Evolutionary conservation across 202 grass and related monocot genomes (phyloP).

Genomic region (Eragrostis tef): DNA sequence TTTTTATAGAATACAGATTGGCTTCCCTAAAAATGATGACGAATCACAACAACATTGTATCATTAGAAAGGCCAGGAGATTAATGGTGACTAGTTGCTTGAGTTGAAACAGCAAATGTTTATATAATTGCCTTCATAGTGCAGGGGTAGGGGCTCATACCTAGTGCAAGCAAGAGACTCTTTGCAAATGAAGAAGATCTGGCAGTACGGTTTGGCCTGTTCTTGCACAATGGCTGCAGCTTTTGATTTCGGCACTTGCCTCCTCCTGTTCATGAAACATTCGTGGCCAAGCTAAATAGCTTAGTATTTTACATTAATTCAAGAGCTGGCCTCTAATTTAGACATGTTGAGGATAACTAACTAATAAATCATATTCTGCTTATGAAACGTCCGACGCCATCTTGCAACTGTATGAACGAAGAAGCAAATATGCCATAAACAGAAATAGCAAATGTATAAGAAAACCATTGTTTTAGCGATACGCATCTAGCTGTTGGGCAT

Average conservation of each 20-base stretch:
- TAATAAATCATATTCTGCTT: constrained; percentile 18
- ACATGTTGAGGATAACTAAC: not conserved
- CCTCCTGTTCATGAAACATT: constrained; percentile 49
- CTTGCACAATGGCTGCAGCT: constrained; percentile 61
- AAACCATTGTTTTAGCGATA: not conserved
- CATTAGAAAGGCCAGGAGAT: not conserved
- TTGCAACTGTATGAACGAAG: not conserved
- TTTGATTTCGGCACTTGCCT: constrained; percentile 66
- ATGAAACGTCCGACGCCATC: not conserved
- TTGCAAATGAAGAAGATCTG: constrained; percentile 72
- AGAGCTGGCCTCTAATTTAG: constrained; percentile 16
- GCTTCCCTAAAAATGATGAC: constrained; percentile 49
- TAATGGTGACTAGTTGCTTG: not conserved
- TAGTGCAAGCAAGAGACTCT: constrained; percentile 64
- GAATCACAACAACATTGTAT: not conserved
- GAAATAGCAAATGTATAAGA: not conserved
- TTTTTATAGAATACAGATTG: constrained; percentile 6
- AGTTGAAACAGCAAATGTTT: constrained; percentile 18
- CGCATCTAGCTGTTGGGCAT: not conserved
- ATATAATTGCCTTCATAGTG: constrained; percentile 11
- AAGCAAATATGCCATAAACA: not conserved
- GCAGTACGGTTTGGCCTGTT: constrained; percentile 64
- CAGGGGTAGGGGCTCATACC: constrained; percentile 44
- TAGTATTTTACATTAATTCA: constrained; percentile 26
- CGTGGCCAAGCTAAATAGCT: not conserved